A percentile compares a stretch with the other conserved stretches of the same genome.
These are phyloP conservation scores for Phyllostachys edulis DNA, from an alignment of 176 grass and related monocot genomes.

Conservation along the genomic window DNA sequence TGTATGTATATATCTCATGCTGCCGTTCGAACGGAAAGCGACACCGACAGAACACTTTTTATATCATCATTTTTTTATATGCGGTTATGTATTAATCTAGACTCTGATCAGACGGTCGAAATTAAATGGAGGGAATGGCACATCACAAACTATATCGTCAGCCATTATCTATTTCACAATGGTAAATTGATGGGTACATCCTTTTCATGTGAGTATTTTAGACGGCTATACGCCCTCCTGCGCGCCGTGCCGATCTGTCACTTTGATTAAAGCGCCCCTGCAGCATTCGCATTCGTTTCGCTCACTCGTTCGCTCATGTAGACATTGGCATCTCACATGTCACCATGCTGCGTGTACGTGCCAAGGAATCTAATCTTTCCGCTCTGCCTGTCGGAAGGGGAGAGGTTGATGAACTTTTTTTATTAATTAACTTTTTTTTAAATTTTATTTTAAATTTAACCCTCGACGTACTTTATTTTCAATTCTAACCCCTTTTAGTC, in stretches of 20 bases:
- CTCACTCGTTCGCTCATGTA: neutral
- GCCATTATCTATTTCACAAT: neutral
- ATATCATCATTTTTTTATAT: neutral
- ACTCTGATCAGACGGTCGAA: neutral
- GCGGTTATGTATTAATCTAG: neutral
- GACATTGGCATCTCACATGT: conserved; percentile 34
- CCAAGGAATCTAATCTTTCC: conserved; percentile 42
- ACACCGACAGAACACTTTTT: neutral
- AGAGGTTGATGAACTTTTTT: neutral
- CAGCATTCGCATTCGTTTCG: neutral
- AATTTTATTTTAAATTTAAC: too few relatives aligned
- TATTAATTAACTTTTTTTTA: too few relatives aligned
- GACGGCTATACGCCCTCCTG: neutral
- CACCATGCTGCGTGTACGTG: conserved; percentile 41
- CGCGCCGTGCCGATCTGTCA: neutral
- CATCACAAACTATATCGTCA: neutral
- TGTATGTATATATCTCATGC: too few relatives aligned
- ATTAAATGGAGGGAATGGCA: neutral
- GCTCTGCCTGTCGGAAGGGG: conserved; percentile 23
- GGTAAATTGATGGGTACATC: neutral
- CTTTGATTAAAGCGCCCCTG: neutral
- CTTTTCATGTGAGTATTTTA: conserved; percentile 9
- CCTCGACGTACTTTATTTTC: too few relatives aligned
- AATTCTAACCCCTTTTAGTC: too few relatives aligned
- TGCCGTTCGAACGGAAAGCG: neutral